Conservation (phyloP, 345 rosid species). For the Schrenkiella parvula region DNA sequence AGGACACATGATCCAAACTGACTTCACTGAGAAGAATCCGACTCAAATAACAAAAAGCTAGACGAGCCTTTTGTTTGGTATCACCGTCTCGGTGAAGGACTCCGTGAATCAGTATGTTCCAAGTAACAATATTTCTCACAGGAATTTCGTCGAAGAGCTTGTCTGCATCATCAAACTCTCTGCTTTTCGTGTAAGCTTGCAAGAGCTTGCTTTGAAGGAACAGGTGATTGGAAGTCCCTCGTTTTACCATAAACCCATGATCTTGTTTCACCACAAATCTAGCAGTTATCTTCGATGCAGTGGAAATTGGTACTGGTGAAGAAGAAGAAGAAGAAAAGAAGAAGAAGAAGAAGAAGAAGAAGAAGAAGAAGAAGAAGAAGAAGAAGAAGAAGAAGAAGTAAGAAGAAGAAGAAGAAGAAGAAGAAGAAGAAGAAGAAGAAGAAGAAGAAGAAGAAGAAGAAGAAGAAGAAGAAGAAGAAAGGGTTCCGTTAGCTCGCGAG, state of each 20-base stretch:
- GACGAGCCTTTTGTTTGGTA: background rate
- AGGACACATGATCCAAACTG: conserved; percentile 46
- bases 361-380: too few species aligned
- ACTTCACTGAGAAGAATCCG: conserved; percentile 42
- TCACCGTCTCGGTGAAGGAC: conserved; percentile 13
- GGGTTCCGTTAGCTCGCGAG: background rate
- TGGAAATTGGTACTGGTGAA: background rate
- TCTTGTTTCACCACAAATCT: conserved; percentile 37
- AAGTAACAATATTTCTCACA: conserved; percentile 52
- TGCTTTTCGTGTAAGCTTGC: conserved; percentile 42
- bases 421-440: background rate
- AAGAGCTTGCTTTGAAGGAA: conserved; percentile 52
- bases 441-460: background rate
- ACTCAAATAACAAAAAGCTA: conserved; percentile 40
- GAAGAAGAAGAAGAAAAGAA: background rate
- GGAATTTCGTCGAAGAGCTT: conserved; percentile 66
- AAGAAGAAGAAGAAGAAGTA: too few species aligned
- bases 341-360: too few species aligned
- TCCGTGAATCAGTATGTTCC: conserved; percentile 61
- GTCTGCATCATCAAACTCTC: conserved; percentile 26
- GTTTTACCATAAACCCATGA: conserved; percentile 40
- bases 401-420: background rate
- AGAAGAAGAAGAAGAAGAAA: background rate
- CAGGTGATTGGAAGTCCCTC: conserved; percentile 36
- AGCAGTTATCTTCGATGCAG: conserved; percentile 40